These are phyloP conservation scores for Fusarium humuli DNA, from an alignment of 2,329 filamentous ascomycete species.

Conservation along the genomic window DNA sequence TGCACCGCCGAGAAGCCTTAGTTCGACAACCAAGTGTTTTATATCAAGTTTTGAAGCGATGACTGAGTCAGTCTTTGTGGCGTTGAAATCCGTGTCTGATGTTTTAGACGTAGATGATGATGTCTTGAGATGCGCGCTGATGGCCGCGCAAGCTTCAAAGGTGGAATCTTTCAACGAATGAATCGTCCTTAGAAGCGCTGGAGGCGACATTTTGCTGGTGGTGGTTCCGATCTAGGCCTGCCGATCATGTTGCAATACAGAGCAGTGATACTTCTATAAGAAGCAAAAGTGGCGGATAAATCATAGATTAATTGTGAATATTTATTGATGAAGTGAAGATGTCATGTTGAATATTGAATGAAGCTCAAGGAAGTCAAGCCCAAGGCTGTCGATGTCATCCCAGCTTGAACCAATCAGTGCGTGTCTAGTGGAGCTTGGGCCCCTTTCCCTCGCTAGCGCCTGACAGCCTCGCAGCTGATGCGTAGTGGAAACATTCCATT, in stretches of 20 bases:
- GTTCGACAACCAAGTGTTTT: conserved; percentile 35
- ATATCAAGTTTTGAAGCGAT: conserved; percentile 15
- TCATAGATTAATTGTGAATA: neutral
- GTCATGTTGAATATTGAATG: conserved; percentile 3
- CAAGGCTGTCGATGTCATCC: conserved; percentile 12
- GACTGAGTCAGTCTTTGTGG: neutral
- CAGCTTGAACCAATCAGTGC: conserved; percentile 2
- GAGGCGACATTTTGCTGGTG: conserved; percentile 23
- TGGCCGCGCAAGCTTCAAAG: conserved; percentile 31
- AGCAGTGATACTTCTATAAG: neutral
- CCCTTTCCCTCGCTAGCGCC: neutral
- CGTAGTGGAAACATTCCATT: neutral
- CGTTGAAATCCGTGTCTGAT: neutral
- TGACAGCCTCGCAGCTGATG: neutral
- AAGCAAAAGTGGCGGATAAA: neutral
- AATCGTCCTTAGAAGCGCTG: conserved; percentile 30
- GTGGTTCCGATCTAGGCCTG: neutral
- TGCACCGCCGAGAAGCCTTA: conserved; percentile 40
- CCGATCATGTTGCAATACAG: conserved; percentile 12
- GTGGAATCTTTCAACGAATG: conserved; percentile 32
- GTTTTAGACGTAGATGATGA: neutral
- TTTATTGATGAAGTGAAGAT: conserved; percentile 2
- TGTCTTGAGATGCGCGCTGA: conserved; percentile 26
- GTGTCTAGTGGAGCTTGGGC: neutral
- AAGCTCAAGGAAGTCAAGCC: neutral